Evolutionary conservation across 371 early-diverging fungal species (phyloP).

Genomic region (Apophysomyces variabilis): DNA sequence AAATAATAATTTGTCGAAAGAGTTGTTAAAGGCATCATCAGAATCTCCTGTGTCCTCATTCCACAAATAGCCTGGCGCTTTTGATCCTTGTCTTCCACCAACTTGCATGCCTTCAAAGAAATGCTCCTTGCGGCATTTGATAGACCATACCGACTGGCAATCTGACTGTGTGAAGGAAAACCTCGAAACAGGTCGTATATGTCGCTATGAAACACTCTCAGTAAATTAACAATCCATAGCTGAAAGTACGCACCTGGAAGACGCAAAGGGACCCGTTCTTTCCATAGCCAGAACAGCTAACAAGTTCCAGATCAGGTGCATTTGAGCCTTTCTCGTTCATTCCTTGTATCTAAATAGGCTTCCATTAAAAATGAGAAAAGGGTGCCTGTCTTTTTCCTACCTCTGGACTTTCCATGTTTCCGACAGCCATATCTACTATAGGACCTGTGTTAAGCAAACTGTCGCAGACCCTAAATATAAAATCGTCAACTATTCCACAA

Average conservation of each 20-base stretch:
- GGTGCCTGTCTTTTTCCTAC: neutral
- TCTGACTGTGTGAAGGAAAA: constrained; percentile 72
- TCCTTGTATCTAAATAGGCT: neutral
- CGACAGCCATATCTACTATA: constrained; percentile 77
- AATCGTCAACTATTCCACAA: constrained; percentile 22
- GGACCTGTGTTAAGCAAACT: constrained; percentile 81
- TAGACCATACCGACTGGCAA: constrained; percentile 72
- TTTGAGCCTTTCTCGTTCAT: neutral
- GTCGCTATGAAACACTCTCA: constrained; percentile 43
- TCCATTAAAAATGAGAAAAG: neutral
- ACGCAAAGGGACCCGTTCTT: constrained; percentile 78
- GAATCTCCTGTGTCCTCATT: constrained; percentile 16
- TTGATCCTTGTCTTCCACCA: constrained; percentile 35
- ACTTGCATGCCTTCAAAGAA: constrained; percentile 52
- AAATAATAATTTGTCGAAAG: constrained; percentile 70
- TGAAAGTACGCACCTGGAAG: constrained; percentile 56
- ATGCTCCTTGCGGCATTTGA: constrained; percentile 61
- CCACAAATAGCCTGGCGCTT: constrained; percentile 15
- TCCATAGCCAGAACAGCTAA: constrained; percentile 81
- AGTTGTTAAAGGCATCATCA: constrained; percentile 41
- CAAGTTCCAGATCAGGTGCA: constrained; percentile 74
- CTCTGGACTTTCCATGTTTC: constrained; percentile 55
- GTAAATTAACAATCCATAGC: neutral
- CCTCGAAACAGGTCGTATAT: constrained; percentile 75
- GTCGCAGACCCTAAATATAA: constrained; percentile 77